Percentiles rank a stretch among this genome's conserved stretches.
Evolutionary conservation across 129 eudicot species (phyloP).

Genomic region (Chrysanthemum makinoi): DNA sequence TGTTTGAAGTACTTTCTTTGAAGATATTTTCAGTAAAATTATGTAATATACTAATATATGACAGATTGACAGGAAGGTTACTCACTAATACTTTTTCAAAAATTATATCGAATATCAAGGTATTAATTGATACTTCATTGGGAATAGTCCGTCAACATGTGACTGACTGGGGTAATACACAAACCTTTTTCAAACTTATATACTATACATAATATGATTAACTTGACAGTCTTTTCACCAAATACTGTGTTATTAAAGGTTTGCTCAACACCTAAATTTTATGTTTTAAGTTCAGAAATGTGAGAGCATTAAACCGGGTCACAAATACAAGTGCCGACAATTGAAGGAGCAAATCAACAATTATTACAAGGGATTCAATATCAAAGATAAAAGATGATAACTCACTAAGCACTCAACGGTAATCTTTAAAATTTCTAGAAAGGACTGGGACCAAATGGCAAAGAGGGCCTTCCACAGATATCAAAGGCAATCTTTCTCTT

Average conservation of each 20-base stretch:
- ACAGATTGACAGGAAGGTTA: too few species aligned
- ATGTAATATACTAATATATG: too few species aligned
- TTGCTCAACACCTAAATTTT: not conserved
- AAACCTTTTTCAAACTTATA: not conserved
- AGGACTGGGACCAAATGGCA: not conserved
- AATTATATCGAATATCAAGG: too few species aligned
- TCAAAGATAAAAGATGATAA: not conserved
- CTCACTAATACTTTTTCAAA: too few species aligned
- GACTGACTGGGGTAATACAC: conserved; percentile 6
- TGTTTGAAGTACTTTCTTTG: too few species aligned
- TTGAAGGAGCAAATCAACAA: not conserved
- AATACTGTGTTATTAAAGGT: not conserved
- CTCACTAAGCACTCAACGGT: not conserved
- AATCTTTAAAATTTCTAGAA: not conserved
- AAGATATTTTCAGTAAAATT: too few species aligned
- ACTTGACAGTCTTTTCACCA: not conserved
- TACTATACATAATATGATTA: not conserved
- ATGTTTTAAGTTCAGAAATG: not conserved
- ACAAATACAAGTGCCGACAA: conserved; percentile 4
- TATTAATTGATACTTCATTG: conserved; percentile 2
- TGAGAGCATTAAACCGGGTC: conserved; percentile 12
- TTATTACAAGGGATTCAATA: not conserved
- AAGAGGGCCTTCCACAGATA: conserved; percentile 2
- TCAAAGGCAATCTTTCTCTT: not conserved
- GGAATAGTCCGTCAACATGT: not conserved